A percentile compares a stretch with the other conserved stretches of the same genome.
These are phyloP conservation scores for Metschnikowia proteae DNA, from an alignment of 805 yeast species.

Conservation along the genomic window DNA sequence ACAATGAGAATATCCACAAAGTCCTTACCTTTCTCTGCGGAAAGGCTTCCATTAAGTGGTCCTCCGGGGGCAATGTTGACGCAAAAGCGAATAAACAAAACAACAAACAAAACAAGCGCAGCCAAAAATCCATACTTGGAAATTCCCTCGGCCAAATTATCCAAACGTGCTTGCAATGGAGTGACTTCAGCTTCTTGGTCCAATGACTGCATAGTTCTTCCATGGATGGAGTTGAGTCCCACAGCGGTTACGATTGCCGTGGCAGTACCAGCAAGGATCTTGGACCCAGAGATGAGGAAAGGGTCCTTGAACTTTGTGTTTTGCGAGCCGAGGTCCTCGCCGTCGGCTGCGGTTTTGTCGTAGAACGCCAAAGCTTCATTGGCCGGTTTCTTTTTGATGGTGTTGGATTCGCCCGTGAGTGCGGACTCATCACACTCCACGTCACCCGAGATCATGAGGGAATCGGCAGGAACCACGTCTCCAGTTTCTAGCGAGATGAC, in stretches of 20 bases:
- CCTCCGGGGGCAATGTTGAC: conserved; percentile 56
- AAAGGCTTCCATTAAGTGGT: conserved; percentile 38
- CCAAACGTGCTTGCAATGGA: conserved; percentile 81
- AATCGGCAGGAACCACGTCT: conserved; percentile 89
- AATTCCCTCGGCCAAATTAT: conserved; percentile 83
- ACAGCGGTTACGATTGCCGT: conserved; percentile 84
- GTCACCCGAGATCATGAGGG: conserved; percentile 66
- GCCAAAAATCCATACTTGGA: conserved; percentile 92
- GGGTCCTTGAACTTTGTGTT: conserved; percentile 60
- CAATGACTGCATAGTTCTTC: conserved; percentile 82
- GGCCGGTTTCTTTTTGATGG: conserved; percentile 67
- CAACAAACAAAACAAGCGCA: conserved; percentile 75
- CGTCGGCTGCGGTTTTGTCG: conserved; percentile 22
- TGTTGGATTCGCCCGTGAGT: conserved; percentile 89
- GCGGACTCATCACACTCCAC: conserved; percentile 90
- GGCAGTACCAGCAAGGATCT: conserved; percentile 81
- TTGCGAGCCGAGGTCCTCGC: conserved; percentile 41
- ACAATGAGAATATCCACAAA: conserved; percentile 85
- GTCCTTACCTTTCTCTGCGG: conserved; percentile 77
- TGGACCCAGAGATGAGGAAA: conserved; percentile 87
- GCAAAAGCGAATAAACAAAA: conserved; percentile 72
- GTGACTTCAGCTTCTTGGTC: conserved; percentile 76
- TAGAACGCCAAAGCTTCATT: conserved; percentile 34
- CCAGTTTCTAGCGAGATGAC: conserved; percentile 82
- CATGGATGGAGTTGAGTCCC: conserved; percentile 85